Evolutionary conservation across 306 rosid genomes (phyloP).

Genomic region (Cotoneaster glaucophyllus): DNA sequence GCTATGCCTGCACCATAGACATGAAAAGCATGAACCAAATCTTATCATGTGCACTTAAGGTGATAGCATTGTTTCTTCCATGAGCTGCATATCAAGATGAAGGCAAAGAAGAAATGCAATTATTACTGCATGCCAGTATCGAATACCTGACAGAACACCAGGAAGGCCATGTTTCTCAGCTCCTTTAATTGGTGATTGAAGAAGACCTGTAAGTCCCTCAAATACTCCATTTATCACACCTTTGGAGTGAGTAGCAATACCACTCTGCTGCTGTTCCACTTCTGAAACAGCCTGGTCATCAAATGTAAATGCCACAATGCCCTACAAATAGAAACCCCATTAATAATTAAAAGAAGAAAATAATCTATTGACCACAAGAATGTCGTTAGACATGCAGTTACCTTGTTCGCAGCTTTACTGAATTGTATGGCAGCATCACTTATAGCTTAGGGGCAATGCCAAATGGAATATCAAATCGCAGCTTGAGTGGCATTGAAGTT

Average conservation of each 20-base stretch:
- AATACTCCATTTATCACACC: conserved; percentile 83
- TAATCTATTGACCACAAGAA: neutral
- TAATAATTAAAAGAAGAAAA: conserved; percentile 3
- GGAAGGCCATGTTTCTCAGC: conserved; percentile 99
- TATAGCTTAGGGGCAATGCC: conserved; percentile 80
- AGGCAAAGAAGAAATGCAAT: too few relatives aligned
- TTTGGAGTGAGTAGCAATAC: conserved; percentile 54
- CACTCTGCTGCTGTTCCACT: conserved; percentile 61
- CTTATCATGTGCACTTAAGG: conserved; percentile 1
- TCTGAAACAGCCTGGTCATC: conserved; percentile 74
- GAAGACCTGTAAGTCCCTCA: conserved; percentile 98
- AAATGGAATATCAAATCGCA: conserved; percentile 94
- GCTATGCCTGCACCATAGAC: conserved; percentile 64
- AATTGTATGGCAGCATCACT: conserved; percentile 95
- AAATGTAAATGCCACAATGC: conserved; percentile 95
- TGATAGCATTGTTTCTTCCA: neutral
- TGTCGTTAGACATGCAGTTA: conserved; percentile 24
- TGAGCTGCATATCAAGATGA: too few relatives aligned
- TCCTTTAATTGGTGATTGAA: conserved; percentile 84
- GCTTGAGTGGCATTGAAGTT: conserved; percentile 69
- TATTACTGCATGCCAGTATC: neutral
- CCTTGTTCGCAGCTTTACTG: conserved; percentile 97
- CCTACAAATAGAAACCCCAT: conserved; percentile 36
- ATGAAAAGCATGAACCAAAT: neutral
- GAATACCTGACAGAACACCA: conserved; percentile 79